Evolutionary conservation across 2,329 filamentous ascomycete species (phyloP), one percentile per base, ranked within the genome.

Genomic region (Hymenoscyphus linearis): DNA sequence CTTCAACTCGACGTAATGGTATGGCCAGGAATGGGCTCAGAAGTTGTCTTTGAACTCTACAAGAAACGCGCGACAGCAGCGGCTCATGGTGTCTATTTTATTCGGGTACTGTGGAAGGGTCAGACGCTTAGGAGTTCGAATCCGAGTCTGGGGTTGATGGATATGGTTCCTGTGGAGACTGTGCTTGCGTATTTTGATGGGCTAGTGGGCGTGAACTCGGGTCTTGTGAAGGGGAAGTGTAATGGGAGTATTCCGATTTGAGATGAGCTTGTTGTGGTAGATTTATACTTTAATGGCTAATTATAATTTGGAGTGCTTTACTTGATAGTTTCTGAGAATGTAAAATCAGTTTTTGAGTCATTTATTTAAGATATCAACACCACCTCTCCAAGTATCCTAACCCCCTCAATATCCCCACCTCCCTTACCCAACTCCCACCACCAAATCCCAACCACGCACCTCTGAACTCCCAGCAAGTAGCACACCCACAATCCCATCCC

Each of bases 11-110:
- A 91, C 25, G 73, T 79, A 58, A 93, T 93, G 89, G 85, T 91
- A 1, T 93, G 90, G 90, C 90, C 90, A 0, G 90, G 90, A 0
- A 92, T 93, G 89, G 90, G 90, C 0, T 79, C 84, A 10, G 90
- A 93, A 75, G 79, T 93, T 0, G 83, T 92, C 0, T 91, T 93
- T 71, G 90, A 93, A 76, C 71, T 93, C 34, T 92, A 86, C 69
- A 77, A 74, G 67, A 79, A 77, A 67, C 71, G 72, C 0, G 10
- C 37, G 50, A 65, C 69, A 2, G 18, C 50, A 7, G 58, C 59
- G 52, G 6, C 57, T 7, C 25, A 37, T n/a, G 67, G 56, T 52
- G 71, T 67, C 0, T 80, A 78, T 65, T 89, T 81, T 65, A 72
- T 91, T 1, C 79, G 90, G 6, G 85, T 93, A 0, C 75, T 95